These are phyloP conservation scores for Penicillium paneum DNA, from an alignment of 2,329 filamentous ascomycete genomes.

Conservation along the genomic window DNA sequence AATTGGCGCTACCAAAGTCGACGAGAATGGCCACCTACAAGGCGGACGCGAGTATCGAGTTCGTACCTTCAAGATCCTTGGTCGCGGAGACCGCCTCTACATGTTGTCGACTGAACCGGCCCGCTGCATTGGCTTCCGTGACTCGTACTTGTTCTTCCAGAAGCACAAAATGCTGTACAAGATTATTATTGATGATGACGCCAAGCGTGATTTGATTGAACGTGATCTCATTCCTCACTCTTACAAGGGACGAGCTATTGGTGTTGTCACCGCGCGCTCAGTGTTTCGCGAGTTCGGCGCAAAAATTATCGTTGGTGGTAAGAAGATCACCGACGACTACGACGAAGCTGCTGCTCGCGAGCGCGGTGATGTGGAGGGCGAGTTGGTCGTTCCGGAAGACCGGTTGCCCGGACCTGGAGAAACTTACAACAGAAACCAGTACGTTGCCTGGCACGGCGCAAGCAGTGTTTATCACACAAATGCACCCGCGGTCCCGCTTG, in stretches of 20 bases:
- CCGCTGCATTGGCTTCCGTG: conserved; percentile 91
- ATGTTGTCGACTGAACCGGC: conserved; percentile 98
- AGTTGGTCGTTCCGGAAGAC: conserved; percentile 87
- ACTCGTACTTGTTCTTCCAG: conserved; percentile 98
- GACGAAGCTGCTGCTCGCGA: conserved; percentile 70
- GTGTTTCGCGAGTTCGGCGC: conserved; percentile 97
- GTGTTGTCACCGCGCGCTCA: conserved; percentile 91
- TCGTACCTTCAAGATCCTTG: conserved; percentile 86
- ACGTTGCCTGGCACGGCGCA: conserved; percentile 96
- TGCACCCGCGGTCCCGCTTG: conserved; percentile 70
- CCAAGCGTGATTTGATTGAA: conserved; percentile 94
- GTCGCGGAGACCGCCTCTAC: conserved; percentile 81
- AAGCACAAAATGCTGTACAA: conserved; percentile 96
- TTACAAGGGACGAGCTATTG: conserved; percentile 96
- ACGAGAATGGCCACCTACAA: conserved; percentile 77
- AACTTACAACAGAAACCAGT: conserved; percentile 98
- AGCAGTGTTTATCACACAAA: conserved; percentile 92
- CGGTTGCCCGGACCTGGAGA: conserved; percentile 69
- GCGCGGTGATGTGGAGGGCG: conserved; percentile 79
- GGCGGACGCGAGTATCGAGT: conserved; percentile 90
- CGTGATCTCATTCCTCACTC: conserved; percentile 94
- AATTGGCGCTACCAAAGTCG: conserved; percentile 89
- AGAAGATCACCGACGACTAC: conserved; percentile 85
- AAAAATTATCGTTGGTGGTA: conserved; percentile 87
- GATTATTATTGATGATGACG: conserved; percentile 96